Percentiles rank a stretch among this genome's conserved stretches.
Evolutionary conservation across 169 alveolate species (phyloP).

Genomic region (Eimeria tenella): DNA sequence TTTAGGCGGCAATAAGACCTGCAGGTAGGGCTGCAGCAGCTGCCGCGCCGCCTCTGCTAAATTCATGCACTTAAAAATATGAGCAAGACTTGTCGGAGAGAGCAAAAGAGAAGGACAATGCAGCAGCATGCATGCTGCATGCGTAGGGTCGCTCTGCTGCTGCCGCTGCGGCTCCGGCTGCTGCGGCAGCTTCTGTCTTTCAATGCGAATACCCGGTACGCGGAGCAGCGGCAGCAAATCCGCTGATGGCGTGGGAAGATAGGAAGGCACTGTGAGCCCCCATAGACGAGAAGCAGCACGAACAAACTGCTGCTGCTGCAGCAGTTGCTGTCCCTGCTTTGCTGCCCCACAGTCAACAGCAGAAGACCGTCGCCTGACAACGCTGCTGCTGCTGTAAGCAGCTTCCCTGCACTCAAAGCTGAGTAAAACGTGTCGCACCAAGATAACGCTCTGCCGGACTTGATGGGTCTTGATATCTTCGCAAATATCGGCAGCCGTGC

Average conservation of each 20-base stretch:
- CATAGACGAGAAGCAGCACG: slow-evolving; percentile 57
- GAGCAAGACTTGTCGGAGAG: slow-evolving; percentile 62
- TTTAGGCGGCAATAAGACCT: slow-evolving; percentile 31
- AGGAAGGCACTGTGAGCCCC: slow-evolving; percentile 37
- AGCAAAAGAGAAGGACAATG: slow-evolving; percentile 55
- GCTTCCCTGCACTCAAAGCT: slow-evolving; percentile 45
- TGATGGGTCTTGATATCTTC: slow-evolving; percentile 40
- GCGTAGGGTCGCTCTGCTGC: slow-evolving; percentile 20
- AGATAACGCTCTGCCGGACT: slow-evolving; percentile 27
- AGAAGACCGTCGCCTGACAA: neutral
- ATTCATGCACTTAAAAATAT: neutral
- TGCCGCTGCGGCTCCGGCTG: slow-evolving; percentile 40
- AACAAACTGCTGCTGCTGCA: slow-evolving; percentile 52
- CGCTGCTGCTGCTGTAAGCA: slow-evolving; percentile 12
- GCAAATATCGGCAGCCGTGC: slow-evolving; percentile 24
- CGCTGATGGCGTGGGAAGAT: neutral
- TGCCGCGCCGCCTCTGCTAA: slow-evolving; percentile 57
- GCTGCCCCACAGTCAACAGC: neutral
- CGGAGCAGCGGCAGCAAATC: slow-evolving; percentile 56
- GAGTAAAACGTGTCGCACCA: slow-evolving; percentile 60
- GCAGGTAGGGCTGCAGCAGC: slow-evolving; percentile 63
- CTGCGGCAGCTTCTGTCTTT: slow-evolving; percentile 57
- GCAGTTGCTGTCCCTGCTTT: slow-evolving; percentile 1
- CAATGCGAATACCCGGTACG: slow-evolving; percentile 48
- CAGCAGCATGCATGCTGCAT: slow-evolving; percentile 65